These are phyloP conservation scores for Eruca vesicaria DNA, from an alignment of 441 rosid genomes.

Conservation along the genomic window DNA sequence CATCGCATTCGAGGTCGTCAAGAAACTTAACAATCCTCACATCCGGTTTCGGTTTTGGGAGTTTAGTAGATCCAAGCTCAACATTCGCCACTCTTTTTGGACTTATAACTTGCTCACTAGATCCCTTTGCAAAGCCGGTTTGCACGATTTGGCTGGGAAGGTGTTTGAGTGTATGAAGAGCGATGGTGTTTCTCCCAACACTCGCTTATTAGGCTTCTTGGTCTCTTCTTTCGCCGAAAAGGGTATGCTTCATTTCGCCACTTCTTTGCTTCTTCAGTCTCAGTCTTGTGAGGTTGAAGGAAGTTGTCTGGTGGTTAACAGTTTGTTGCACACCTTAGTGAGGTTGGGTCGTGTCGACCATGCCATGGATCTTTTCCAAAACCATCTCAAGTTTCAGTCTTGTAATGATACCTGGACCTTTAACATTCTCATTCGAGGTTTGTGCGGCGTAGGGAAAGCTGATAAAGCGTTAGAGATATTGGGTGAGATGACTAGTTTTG, in stretches of 20 bases:
- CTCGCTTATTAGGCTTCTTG: slow-evolving; percentile 46
- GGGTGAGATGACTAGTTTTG: slow-evolving; percentile 52
- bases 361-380: slow-evolving; percentile 53
- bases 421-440: slow-evolving; percentile 70
- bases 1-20: slow-evolving; percentile 60
- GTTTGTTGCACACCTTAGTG: slow-evolving; percentile 55
- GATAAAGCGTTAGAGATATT: slow-evolving; percentile 52
- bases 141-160: slow-evolving; percentile 46
- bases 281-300: slow-evolving; percentile 44
- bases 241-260: slow-evolving; percentile 45
- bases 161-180: slow-evolving; percentile 61
- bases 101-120: slow-evolving; percentile 63
- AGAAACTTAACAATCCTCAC: slow-evolving; percentile 51
- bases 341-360: slow-evolving; percentile 47
- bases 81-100: slow-evolving; percentile 47
- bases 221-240: slow-evolving; percentile 46
- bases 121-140: slow-evolving; percentile 59
- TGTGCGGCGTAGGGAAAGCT: slow-evolving; percentile 50
- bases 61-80: slow-evolving; percentile 53
- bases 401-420: slow-evolving; percentile 64
- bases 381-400: slow-evolving; percentile 42
- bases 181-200: slow-evolving; percentile 61
- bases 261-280: slow-evolving; percentile 52
- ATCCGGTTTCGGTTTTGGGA: slow-evolving; percentile 69
- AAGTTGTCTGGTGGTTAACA: slow-evolving; percentile 41